Evolutionary conservation across 2,329 filamentous ascomycete genomes (phyloP).

Genomic region (Chrysoporthe deuterocubensis): DNA sequence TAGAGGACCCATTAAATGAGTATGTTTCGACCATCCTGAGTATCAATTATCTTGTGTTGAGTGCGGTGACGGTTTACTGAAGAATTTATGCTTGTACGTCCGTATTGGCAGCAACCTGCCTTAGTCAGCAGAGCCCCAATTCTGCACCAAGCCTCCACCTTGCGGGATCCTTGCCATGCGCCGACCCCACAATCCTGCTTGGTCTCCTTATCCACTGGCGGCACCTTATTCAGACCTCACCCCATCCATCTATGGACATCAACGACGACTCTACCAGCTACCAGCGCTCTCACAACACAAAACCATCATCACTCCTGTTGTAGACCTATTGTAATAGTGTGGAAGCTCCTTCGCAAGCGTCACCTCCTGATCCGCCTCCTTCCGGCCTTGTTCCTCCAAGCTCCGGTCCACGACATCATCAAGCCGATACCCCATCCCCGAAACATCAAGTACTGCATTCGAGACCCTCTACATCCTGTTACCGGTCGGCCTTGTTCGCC

Average conservation of each 20-base stretch:
- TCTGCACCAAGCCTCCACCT: background rate
- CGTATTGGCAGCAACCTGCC: background rate
- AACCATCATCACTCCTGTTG: background rate
- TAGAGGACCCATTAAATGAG: no score
- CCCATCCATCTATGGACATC: background rate
- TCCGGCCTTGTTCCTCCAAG: background rate
- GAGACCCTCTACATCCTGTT: background rate
- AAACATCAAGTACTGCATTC: background rate
- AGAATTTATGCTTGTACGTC: no score
- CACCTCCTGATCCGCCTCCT: background rate
- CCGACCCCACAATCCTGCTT: conserved; percentile 4
- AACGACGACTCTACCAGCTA: background rate
- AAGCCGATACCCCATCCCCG: background rate
- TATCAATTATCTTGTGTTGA: background rate
- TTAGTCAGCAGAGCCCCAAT: conserved; percentile 5
- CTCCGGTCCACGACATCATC: conserved; percentile 1
- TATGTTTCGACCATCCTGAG: background rate
- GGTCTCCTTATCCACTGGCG: conserved; percentile 10
- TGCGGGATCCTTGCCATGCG: conserved; percentile 7
- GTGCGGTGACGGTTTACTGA: background rate
- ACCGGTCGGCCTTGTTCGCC: background rate
- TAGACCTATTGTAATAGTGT: background rate
- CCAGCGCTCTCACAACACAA: background rate
- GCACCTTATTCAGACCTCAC: conserved; percentile 12
- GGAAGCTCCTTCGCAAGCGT: background rate